Evolutionary conservation across 73 alveolate genomes (phyloP).

Genomic region (Tetrahymena borealis): DNA sequence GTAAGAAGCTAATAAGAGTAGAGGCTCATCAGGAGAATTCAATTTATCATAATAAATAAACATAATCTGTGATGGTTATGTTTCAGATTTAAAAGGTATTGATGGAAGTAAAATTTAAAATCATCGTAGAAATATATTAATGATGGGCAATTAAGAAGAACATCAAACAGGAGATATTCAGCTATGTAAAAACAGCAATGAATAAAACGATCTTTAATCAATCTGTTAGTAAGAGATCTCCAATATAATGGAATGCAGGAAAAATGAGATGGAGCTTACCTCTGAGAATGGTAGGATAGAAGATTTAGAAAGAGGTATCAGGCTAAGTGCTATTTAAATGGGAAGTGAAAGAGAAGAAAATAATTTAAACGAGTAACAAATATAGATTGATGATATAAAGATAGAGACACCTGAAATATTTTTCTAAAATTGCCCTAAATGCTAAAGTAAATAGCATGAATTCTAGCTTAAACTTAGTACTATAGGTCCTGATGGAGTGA

Average conservation of each 20-base stretch:
- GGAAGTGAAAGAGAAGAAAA: background rate
- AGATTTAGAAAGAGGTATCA: background rate
- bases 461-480: background rate
- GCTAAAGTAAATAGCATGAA: background rate
- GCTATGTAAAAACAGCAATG: background rate
- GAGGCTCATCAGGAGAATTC: background rate
- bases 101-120: background rate
- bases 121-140: background rate
- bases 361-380: background rate
- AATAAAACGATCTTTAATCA: background rate
- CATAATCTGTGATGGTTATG: background rate
- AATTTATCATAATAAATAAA: background rate
- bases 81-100: background rate
- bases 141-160: no score
- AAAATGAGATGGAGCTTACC: background rate
- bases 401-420: background rate
- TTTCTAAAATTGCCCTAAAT: background rate
- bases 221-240: background rate
- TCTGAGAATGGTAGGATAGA: background rate
- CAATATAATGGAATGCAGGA: background rate
- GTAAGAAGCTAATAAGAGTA: background rate
- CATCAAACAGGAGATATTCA: background rate
- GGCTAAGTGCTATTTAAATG: background rate
- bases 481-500: background rate
- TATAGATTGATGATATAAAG: background rate